Evolutionary conservation across 2,329 filamentous ascomycete genomes (phyloP).

Genomic region (Beauveria sp.): DNA sequence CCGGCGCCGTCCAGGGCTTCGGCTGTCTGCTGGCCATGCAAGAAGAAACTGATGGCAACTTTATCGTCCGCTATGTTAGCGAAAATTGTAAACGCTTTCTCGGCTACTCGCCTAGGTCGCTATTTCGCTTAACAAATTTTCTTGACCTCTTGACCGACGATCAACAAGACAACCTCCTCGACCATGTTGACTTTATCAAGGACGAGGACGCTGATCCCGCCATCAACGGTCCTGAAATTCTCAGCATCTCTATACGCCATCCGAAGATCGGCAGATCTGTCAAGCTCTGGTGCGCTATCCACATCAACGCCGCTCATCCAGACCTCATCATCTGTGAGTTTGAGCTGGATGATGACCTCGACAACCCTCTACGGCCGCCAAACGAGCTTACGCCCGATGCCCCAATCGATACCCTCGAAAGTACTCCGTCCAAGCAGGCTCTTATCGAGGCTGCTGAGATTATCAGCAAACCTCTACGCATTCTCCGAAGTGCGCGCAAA

Average conservation of each 20-base stretch:
- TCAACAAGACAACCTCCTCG: constrained; percentile 73
- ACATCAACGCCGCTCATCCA: constrained; percentile 60
- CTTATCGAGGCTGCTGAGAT: constrained; percentile 68
- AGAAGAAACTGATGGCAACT: constrained; percentile 59
- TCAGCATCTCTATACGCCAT: constrained; percentile 64
- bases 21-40: constrained; percentile 68
- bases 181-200: constrained; percentile 81
- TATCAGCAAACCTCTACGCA: constrained; percentile 67
- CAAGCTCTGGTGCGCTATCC: constrained; percentile 84
- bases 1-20: constrained; percentile 74
- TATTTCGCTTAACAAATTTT: constrained; percentile 70
- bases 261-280: constrained; percentile 43
- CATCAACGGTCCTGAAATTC: constrained; percentile 76
- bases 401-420: constrained; percentile 66
- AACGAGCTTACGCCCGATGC: constrained; percentile 52
- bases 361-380: constrained; percentile 58
- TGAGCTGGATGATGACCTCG: constrained; percentile 69
- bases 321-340: constrained; percentile 81
- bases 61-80: constrained; percentile 66
- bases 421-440: constrained; percentile 67
- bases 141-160: constrained; percentile 79
- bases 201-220: constrained; percentile 72
- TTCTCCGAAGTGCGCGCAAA: constrained; percentile 67
- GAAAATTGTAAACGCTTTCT: constrained; percentile 72
- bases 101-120: constrained; percentile 66